Conservation (phyloP, 1,284 basidiomycete species). For the Rhodotorula sp. region DNA sequence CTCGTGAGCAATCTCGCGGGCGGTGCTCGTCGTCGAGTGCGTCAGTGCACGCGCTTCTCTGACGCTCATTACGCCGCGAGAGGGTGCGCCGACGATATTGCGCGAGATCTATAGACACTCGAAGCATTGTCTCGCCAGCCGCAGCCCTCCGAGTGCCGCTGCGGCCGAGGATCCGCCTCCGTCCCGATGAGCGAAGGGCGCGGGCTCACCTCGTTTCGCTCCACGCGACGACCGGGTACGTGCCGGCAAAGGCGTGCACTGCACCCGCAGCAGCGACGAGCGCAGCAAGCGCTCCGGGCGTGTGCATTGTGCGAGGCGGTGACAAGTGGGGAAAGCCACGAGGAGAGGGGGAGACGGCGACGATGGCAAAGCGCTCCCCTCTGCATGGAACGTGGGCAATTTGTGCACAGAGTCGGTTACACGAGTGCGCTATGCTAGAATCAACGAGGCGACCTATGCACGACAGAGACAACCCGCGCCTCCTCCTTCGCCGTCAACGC, state of each 20-base stretch:
- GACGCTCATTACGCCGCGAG: too few relatives aligned
- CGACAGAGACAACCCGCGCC: neutral
- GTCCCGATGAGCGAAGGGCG: neutral
- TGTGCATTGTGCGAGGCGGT: neutral
- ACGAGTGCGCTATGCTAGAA: neutral
- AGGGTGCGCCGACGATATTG: too few relatives aligned
- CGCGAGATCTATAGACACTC: too few relatives aligned
- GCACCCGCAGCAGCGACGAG: neutral
- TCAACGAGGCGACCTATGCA: too few relatives aligned
- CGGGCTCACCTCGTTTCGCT: slow-evolving; percentile 12
- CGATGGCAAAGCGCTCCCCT: neutral
- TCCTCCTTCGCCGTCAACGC: neutral
- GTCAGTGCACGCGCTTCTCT: too few relatives aligned
- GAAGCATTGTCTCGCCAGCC: too few relatives aligned
- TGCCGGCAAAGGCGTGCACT: slow-evolving; percentile 23
- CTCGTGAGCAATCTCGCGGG: too few relatives aligned
- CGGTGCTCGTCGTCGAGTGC: too few relatives aligned
- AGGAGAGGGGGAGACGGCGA: neutral
- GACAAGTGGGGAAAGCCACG: neutral
- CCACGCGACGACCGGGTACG: slow-evolving; percentile 34
- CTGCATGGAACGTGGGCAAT: too few relatives aligned
- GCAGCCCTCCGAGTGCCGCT: too few relatives aligned
- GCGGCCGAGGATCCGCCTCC: neutral
- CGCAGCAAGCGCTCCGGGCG: neutral
- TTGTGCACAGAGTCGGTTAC: neutral